Base-by-base conservation (phyloP, 768 basidiomycete genomes). In the Plicaturopsis crispa region DNA sequence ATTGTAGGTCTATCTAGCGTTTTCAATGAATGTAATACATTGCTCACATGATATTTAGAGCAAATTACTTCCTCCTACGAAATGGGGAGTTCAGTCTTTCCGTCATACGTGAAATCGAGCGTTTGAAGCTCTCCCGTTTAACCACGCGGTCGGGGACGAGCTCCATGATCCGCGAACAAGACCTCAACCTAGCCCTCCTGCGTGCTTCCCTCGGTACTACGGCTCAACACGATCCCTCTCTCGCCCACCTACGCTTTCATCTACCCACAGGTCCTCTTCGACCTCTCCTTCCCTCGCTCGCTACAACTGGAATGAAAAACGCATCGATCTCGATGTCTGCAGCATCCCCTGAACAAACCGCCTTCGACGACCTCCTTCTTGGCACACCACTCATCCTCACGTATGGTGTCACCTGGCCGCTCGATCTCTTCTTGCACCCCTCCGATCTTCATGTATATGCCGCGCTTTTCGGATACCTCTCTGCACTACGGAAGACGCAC, bases 61-160 rank as follows among this genome's bases (percentile, higher is more conserved):
- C 83, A 34, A 78, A 86, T 50, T 93, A 91, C 56, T 93, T 93
- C 53, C 72, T 96, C 5, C 63, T 89, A 26, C 78, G 89, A 30
- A 88, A 93, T 52, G 89, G 89, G 19, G 90, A 93, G 56, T 92
- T 89, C 52, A 75, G 78, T 33, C 66, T 89, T 12, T 77, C 89
- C 0, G 67, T 94, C 14, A 89, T 96, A 34, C 74, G 81, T 22
- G 90, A 93, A 56, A 76, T 96, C 21, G 86, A 91, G 55, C 76
- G 83, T 8, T 70, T 96, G 39, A 90, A 89, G 50, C 50, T 82
- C 17, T 81, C 84, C 14, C 80, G 90, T 26, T 59, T 96, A 36
- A 83, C 77, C 20, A 68, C 71, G 19, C 79, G 75, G 45, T 69
- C 75, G 18, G 81, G 73, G 5, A 65, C 73, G 35, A 69, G 73